Conservation (phyloP, 176 grass and related monocot species). For the Rhynchospora pubera region DNA sequence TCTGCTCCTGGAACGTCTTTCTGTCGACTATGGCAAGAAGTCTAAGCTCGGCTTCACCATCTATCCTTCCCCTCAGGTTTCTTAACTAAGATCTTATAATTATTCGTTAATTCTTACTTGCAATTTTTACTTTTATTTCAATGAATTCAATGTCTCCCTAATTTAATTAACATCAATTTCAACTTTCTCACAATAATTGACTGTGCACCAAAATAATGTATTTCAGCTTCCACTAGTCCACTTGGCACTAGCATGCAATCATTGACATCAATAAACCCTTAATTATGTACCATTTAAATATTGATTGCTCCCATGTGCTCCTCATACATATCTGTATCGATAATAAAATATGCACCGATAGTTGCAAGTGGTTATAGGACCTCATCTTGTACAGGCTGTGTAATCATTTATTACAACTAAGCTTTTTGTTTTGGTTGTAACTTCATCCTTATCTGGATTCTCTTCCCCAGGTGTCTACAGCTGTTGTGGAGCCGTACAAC, state of each 20-base stretch:
- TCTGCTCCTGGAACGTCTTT: constrained; percentile 80
- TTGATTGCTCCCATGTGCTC: too few relatives aligned
- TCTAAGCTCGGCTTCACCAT: constrained; percentile 99
- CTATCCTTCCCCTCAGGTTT: constrained; percentile 91
- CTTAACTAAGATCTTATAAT: too few relatives aligned
- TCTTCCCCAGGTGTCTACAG: constrained; percentile 67
- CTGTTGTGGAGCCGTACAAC: constrained; percentile 99
- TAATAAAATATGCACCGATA: too few relatives aligned
- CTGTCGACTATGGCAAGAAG: constrained; percentile 96
- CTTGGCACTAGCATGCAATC: not conserved
- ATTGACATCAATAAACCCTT: not conserved
- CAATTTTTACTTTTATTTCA: too few relatives aligned
- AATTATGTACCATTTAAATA: too few relatives aligned
- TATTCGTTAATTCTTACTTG: too few relatives aligned
- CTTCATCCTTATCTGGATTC: not conserved
- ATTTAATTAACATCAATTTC: too few relatives aligned
- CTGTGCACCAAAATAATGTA: not conserved
- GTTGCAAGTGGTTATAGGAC: too few relatives aligned
- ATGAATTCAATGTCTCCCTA: too few relatives aligned
- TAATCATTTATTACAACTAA: not conserved
- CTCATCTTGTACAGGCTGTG: not conserved
- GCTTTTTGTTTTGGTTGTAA: not conserved
- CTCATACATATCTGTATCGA: too few relatives aligned
- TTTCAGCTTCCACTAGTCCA: not conserved
- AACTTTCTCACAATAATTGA: too few relatives aligned